A percentile compares a stretch with the other conserved stretches of the same genome.
These are phyloP conservation scores for Termitomyces heimii DNA, from an alignment of 768 basidiomycete genomes.

Conservation along the genomic window DNA sequence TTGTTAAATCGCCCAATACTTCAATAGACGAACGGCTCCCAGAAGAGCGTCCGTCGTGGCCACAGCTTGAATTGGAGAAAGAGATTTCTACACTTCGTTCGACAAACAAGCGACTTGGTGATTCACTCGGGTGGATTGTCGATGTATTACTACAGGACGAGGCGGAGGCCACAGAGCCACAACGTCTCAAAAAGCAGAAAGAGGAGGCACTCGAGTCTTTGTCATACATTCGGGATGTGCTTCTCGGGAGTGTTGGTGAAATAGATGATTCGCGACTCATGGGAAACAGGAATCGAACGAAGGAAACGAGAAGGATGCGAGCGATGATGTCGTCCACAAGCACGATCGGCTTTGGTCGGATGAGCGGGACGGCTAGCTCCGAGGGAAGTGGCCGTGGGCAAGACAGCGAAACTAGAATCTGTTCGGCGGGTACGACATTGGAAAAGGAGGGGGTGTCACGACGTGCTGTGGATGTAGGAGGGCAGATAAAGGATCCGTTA, in stretches of 20 bases:
- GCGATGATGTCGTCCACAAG: slow-evolving; percentile 7
- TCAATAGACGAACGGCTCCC: slow-evolving; percentile 48
- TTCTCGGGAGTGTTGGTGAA: slow-evolving; percentile 45
- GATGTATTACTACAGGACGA: slow-evolving; percentile 62
- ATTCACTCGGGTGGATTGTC: slow-evolving; percentile 70
- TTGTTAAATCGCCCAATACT: slow-evolving; percentile 51
- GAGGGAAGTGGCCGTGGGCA: slow-evolving; percentile 27
- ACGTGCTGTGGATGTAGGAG: slow-evolving; percentile 18
- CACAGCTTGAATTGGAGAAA: slow-evolving; percentile 65
- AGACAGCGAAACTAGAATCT: slow-evolving; percentile 52
- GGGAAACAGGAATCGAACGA: slow-evolving; percentile 26
- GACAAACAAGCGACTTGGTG: slow-evolving; percentile 61
- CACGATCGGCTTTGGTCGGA: slow-evolving; percentile 8
- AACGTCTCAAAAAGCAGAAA: slow-evolving; percentile 35
- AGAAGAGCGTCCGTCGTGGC: slow-evolving; percentile 55
- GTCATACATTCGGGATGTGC: slow-evolving; percentile 70
- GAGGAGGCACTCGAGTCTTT: slow-evolving; percentile 71
- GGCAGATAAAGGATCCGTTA: slow-evolving; percentile 35
- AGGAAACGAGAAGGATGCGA: slow-evolving; percentile 5
- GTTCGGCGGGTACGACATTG: slow-evolving; percentile 20
- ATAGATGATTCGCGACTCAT: slow-evolving; percentile 66
- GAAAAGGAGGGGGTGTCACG: slow-evolving; percentile 42
- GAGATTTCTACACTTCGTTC: slow-evolving; percentile 48
- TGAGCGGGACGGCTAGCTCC: slow-evolving; percentile 7
- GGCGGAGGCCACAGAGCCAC: slow-evolving; percentile 31